Percentiles rank a stretch among this genome's conserved stretches.
Evolutionary conservation across 2,329 filamentous ascomycete species (phyloP).

Genomic region (Chaetomiaceae sp.): DNA sequence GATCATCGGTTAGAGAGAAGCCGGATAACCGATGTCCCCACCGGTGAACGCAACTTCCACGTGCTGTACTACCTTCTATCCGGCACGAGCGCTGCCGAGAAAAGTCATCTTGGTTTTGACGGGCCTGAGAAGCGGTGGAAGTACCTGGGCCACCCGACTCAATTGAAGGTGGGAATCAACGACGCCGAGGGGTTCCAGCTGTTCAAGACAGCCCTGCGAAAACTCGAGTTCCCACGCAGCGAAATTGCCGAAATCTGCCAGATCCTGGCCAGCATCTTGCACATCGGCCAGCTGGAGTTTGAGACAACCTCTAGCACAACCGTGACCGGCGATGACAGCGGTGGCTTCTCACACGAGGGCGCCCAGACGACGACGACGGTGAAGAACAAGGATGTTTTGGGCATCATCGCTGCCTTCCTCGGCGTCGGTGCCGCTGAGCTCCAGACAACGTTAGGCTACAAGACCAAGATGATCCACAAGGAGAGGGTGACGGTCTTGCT

Average conservation of each 20-base stretch:
- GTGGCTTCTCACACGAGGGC: slow-evolving; percentile 93
- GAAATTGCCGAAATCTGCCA: slow-evolving; percentile 98
- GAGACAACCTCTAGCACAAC: slow-evolving; percentile 75
- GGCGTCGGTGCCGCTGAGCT: slow-evolving; percentile 77
- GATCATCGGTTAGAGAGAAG: slow-evolving; percentile 91
- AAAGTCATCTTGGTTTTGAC: slow-evolving; percentile 70
- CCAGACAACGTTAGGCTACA: slow-evolving; percentile 86
- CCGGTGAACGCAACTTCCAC: slow-evolving; percentile 95
- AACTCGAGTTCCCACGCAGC: slow-evolving; percentile 86
- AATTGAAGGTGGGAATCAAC: slow-evolving; percentile 95
- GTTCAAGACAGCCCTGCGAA: slow-evolving; percentile 92
- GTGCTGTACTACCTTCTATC: slow-evolving; percentile 91
- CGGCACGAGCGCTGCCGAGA: slow-evolving; percentile 86
- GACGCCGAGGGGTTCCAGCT: slow-evolving; percentile 93
- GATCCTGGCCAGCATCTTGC: slow-evolving; percentile 87
- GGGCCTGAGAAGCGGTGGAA: slow-evolving; percentile 76
- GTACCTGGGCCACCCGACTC: slow-evolving; percentile 92
- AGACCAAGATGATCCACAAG: slow-evolving; percentile 92
- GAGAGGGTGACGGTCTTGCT: slow-evolving; percentile 99
- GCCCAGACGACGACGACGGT: slow-evolving; percentile 80
- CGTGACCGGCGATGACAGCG: slow-evolving; percentile 80
- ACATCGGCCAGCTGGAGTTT: slow-evolving; percentile 96
- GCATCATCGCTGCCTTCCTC: slow-evolving; percentile 87
- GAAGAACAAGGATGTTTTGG: slow-evolving; percentile 86
- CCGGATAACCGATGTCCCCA: slow-evolving; percentile 85